These are phyloP conservation scores for Bidens hawaiensis DNA, from an alignment of 140 eudicot genomes.

Conservation along the genomic window DNA sequence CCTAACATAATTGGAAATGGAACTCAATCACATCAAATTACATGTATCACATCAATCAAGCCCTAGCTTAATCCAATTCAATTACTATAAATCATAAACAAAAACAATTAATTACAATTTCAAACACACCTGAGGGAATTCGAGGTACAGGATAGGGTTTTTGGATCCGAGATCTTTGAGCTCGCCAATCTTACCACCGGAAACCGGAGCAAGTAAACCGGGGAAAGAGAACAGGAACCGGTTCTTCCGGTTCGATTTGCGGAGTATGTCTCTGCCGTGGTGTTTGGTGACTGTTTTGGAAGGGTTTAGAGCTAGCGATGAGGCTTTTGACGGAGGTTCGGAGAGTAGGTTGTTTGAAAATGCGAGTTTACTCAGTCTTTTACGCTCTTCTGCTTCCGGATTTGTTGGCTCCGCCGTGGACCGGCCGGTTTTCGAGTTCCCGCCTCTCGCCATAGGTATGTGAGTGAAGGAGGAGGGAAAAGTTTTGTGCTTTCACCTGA, in stretches of 20 bases:
- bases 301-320: conserved; percentile 46
- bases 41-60: too few species aligned
- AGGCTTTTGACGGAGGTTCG: conserved; percentile 41
- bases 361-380: conserved; percentile 57
- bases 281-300: conserved; percentile 71
- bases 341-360: conserved; percentile 42
- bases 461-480: conserved; percentile 31
- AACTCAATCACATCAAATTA: too few species aligned
- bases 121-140: conserved; percentile 69
- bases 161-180: conserved; percentile 73
- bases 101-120: too few species aligned
- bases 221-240: conserved; percentile 75
- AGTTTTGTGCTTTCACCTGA: not conserved
- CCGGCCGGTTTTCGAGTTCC: conserved; percentile 25
- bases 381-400: conserved; percentile 67
- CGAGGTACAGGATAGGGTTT: conserved; percentile 77
- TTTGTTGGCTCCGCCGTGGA: conserved; percentile 35
- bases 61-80: too few species aligned
- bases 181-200: conserved; percentile 89
- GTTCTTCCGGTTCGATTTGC: conserved; percentile 65
- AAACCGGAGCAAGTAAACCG: conserved; percentile 65
- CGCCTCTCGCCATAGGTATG: conserved; percentile 43
- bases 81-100: too few species aligned
- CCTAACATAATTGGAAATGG: not conserved
- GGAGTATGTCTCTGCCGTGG: conserved; percentile 71